Conservation (phyloP, 2,329 filamentous ascomycete species). For the Blastomyces parvus region DNA sequence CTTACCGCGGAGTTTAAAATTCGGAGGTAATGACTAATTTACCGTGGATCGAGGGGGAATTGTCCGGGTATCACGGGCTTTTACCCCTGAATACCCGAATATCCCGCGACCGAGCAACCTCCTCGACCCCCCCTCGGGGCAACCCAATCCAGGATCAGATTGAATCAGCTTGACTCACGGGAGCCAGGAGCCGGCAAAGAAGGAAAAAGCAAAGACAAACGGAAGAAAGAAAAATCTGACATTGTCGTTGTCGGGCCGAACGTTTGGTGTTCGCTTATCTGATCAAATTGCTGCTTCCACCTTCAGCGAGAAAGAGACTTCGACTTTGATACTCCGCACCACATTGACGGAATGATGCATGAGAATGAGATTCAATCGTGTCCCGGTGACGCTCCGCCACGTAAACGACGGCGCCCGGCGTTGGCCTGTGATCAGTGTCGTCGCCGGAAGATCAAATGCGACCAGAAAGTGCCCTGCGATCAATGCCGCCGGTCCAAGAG, state of each 20-base stretch:
- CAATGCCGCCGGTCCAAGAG: conserved; percentile 1
- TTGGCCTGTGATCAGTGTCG: conserved; percentile 8
- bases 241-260: not conserved
- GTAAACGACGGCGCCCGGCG: conserved; percentile 6
- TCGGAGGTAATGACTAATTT: not conserved
- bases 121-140: not conserved
- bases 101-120: too few species aligned
- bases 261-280: not conserved
- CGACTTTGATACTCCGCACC: not conserved
- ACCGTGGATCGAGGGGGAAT: not conserved
- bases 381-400: not conserved
- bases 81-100: not conserved
- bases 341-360: not conserved
- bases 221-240: not conserved
- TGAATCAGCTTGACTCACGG: not conserved
- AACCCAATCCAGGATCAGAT: not conserved
- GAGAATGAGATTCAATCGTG: not conserved
- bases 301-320: not conserved
- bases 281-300: not conserved
- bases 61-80: not conserved
- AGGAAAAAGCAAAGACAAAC: not conserved
- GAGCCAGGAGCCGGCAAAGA: not conserved
- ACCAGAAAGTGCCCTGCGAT: conserved; percentile 4
- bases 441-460: conserved; percentile 7
- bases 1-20: not conserved